These are phyloP conservation scores for Aeminium ludgeri DNA, from an alignment of 495 filamentous ascomycete species.

Conservation along the genomic window DNA sequence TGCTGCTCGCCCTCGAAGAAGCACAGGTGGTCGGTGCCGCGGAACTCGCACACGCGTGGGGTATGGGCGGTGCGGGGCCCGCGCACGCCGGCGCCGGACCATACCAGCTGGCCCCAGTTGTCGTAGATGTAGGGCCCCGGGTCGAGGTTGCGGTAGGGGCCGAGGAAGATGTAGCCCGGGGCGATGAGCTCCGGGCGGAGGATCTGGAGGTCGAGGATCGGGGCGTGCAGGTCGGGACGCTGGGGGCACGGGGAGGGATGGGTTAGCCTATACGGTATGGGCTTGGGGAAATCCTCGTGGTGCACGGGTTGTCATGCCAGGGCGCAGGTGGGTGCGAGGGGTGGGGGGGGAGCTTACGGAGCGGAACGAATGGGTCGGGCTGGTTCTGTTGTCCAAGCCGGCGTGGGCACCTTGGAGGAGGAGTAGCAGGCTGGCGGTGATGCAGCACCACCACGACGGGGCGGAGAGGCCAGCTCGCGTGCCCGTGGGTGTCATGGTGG, in stretches of 20 bases:
- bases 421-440: slow-evolving; percentile 1
- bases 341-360: slow-evolving; percentile 11
- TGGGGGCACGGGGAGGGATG: too few relatives aligned
- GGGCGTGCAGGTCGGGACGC: slow-evolving; percentile 21
- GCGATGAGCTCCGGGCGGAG: slow-evolving; percentile 17
- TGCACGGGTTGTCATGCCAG: too few relatives aligned
- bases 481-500: too few relatives aligned
- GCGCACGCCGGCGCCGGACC: slow-evolving; percentile 15
- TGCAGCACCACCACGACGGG: too few relatives aligned
- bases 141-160: slow-evolving; percentile 21
- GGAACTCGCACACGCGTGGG: slow-evolving; percentile 19
- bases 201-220: slow-evolving; percentile 16
- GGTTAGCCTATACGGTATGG: too few relatives aligned
- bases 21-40: slow-evolving; percentile 34
- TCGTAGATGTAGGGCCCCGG: slow-evolving; percentile 22
- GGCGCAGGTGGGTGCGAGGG: too few relatives aligned
- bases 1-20: slow-evolving; percentile 39
- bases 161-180: slow-evolving; percentile 21
- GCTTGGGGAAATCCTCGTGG: too few relatives aligned
- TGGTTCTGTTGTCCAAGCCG: slow-evolving; percentile 15
- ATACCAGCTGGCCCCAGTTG: slow-evolving; percentile 20
- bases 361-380: slow-evolving; percentile 11
- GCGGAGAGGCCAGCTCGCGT: too few relatives aligned
- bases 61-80: slow-evolving; percentile 21
- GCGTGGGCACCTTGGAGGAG: background rate